phyloP scores from a whole-genome alignment of 2,329 filamentous ascomycete genomes.

The Cladosporium cucumerinum region DNA sequence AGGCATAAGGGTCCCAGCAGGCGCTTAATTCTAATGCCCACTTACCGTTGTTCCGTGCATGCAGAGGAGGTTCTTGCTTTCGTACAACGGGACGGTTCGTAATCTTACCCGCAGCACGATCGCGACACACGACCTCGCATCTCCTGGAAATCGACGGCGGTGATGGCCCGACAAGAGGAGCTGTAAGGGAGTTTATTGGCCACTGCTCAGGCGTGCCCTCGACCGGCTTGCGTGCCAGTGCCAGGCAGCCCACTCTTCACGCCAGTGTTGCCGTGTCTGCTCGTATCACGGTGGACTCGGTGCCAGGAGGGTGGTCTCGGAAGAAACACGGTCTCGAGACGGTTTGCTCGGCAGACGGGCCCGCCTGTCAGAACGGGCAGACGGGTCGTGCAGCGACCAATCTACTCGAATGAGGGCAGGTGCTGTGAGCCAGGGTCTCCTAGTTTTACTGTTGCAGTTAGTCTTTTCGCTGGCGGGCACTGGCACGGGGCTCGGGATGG shows the following conservation, averaged over 20 bases:
- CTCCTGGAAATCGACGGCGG: neutral
- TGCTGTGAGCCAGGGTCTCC: neutral
- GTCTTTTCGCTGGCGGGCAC: neutral
- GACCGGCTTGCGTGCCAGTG: neutral
- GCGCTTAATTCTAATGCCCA: constrained; percentile 4
- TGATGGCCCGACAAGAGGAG: neutral
- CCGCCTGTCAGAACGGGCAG: neutral
- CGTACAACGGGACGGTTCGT: neutral
- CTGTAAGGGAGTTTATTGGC: neutral
- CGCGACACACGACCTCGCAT: neutral
- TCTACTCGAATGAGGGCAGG: neutral
- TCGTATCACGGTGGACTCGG: neutral
- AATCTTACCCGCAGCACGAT: neutral
- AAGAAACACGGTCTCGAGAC: constrained; percentile 4
- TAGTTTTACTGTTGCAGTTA: neutral
- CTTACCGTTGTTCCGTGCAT: constrained; percentile 10
- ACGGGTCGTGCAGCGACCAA: neutral
- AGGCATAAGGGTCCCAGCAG: neutral
- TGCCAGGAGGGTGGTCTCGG: neutral
- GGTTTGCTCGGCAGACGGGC: neutral
- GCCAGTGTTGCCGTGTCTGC: neutral
- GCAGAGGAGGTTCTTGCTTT: constrained; percentile 4
- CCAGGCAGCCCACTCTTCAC: neutral
- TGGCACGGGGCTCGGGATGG: neutral
- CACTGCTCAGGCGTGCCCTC: neutral